These are phyloP conservation scores for Spizellomyces sp. DNA, from an alignment of 192 early-diverging fungal species.

Conservation along the genomic window DNA sequence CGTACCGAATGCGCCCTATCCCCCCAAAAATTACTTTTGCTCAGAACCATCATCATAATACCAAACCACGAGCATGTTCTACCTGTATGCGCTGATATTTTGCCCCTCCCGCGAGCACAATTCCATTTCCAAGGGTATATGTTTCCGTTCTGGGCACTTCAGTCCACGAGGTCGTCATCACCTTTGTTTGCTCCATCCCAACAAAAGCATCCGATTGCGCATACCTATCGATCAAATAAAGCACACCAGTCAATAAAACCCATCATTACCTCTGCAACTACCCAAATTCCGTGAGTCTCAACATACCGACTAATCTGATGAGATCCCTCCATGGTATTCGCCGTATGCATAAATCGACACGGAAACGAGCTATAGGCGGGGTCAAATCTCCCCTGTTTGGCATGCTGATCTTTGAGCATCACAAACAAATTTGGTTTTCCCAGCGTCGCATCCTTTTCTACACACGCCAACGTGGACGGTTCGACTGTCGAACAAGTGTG, in stretches of 20 bases:
- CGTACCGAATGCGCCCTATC: constrained; percentile 10
- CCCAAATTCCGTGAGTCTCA: too few relatives aligned
- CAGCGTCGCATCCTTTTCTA: background rate
- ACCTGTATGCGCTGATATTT: constrained; percentile 22
- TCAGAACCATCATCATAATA: too few relatives aligned
- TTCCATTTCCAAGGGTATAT: constrained; percentile 30
- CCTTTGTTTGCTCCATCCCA: constrained; percentile 21
- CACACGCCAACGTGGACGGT: too few relatives aligned
- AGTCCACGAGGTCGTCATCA: constrained; percentile 10
- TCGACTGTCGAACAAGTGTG: too few relatives aligned
- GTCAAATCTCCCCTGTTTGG: background rate
- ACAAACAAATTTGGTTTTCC: constrained; percentile 1
- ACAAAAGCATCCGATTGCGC: constrained; percentile 5
- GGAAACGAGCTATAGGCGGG: constrained; percentile 26
- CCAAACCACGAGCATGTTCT: background rate
- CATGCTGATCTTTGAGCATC: constrained; percentile 1
- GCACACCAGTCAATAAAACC: background rate
- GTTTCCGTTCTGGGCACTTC: constrained; percentile 2
- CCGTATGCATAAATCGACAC: constrained; percentile 31
- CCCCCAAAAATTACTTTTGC: background rate
- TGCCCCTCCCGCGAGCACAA: constrained; percentile 19
- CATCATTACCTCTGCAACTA: background rate
- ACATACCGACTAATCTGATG: constrained; percentile 32
- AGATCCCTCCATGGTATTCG: constrained; percentile 31
- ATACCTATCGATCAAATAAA: constrained; percentile 7